Base-by-base conservation (phyloP, 768 basidiomycete species). In the Trametes meyenii region DNA sequence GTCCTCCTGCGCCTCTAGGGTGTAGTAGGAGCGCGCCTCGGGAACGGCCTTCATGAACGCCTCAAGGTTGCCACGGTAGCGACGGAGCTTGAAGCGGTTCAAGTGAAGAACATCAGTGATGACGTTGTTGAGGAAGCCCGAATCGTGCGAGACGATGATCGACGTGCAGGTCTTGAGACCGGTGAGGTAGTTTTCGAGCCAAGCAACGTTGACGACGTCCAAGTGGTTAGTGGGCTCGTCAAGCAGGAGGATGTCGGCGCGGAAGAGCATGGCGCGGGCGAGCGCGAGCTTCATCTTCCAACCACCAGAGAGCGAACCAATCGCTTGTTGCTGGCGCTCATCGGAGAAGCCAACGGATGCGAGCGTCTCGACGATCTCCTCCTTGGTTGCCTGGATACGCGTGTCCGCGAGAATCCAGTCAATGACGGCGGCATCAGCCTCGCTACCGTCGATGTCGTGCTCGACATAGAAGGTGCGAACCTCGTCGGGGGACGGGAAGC, bases 201-300 rank as follows among this genome's bases (percentile, higher is more conserved):
- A 98, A 42, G 94, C 94, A 65, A 98, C 84, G 83, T 98, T 98
- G 78, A 97, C 87, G 66, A 98, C 96, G 69, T 98, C 96, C 79
- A 98, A 85, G 75, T 94, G 91, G 83, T 94, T 94, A 80, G 95
- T 97, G 46, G 95, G 95, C 81, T 97, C 95, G 76, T 97, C 95
- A 66, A 96, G 91, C 26, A 97, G 80, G 52, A 98, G 87, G 72
- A 98, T 98, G 71, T 98, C 96, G 64, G 96, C 96, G 81, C 90
- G 92, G 90, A 98, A 98, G 46, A 98, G 83, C 87, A 98, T 96
- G 51, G 96, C 96, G 64, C 96, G 87, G 60, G 96, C 96, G 63
- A 98, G 86, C 42, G 96, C 96, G 65, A 98, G 89, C 85, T 97
- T 98, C 96, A 98, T 98, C 85, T 98, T 98, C 96, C 96, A 97